These are phyloP conservation scores for Leptomonas pyrrhocoris DNA, from an alignment of 208 protist genomes.

Conservation along the genomic window DNA sequence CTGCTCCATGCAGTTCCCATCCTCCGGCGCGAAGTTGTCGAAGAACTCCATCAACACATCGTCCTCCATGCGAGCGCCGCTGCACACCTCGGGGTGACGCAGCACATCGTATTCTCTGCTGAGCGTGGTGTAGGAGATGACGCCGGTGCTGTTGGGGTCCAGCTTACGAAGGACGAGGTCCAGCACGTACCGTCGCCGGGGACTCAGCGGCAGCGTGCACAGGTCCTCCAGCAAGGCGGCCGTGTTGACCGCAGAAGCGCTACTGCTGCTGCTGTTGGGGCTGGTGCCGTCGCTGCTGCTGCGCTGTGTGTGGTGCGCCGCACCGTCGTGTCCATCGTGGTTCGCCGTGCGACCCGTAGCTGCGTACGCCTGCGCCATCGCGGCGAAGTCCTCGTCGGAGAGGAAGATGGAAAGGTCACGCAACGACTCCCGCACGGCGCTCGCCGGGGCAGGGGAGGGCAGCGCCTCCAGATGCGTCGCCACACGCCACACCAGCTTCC, in stretches of 20 bases:
- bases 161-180: conserved; percentile 65
- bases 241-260: conserved; percentile 16
- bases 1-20: conserved; percentile 34
- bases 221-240: conserved; percentile 51
- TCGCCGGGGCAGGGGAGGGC: conserved; percentile 23
- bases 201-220: conserved; percentile 34
- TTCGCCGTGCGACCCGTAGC: neutral
- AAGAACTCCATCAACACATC: conserved; percentile 62
- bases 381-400: conserved; percentile 57
- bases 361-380: conserved; percentile 39
- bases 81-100: conserved; percentile 75
- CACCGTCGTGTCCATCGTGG: too few species aligned
- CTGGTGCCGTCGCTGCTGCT: neutral
- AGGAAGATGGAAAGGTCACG: conserved; percentile 70
- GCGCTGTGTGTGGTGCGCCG: too few species aligned
- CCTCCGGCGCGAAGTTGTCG: conserved; percentile 42
- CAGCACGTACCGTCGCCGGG: conserved; percentile 70
- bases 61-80: conserved; percentile 36
- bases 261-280: conserved; percentile 1
- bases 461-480: conserved; percentile 44
- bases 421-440: conserved; percentile 62
- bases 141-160: conserved; percentile 50
- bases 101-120: conserved; percentile 67
- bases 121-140: conserved; percentile 49
- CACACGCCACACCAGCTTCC: conserved; percentile 72